These are phyloP conservation scores for Cucumis hystrix DNA, from an alignment of 306 rosid species.

Conservation along the genomic window DNA sequence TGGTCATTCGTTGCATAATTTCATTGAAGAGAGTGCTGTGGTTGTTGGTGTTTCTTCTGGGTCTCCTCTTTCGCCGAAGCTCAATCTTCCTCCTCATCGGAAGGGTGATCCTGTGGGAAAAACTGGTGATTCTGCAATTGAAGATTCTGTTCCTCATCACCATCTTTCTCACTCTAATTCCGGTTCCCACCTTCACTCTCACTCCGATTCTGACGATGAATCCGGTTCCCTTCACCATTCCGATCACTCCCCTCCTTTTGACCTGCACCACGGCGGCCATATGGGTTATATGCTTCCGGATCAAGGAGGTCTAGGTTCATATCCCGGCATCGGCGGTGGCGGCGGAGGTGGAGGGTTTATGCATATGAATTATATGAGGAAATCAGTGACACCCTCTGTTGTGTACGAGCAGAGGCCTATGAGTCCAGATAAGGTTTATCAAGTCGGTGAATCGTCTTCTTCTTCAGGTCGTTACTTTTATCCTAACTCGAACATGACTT, in stretches of 20 bases:
- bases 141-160: constrained; percentile 11
- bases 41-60: constrained; percentile 10
- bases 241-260: constrained; percentile 50
- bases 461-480: constrained; percentile 18
- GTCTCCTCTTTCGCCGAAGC: constrained; percentile 22
- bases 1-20: constrained; percentile 53
- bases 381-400: constrained; percentile 48
- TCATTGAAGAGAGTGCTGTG: constrained; percentile 26
- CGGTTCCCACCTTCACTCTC: constrained; percentile 65
- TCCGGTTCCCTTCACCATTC: constrained; percentile 40
- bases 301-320: constrained; percentile 15
- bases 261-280: constrained; percentile 12
- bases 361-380: constrained; percentile 62
- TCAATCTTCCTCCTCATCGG: constrained; percentile 27
- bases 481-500: constrained; percentile 4
- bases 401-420: constrained; percentile 50
- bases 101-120: constrained; percentile 21
- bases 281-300: constrained; percentile 13
- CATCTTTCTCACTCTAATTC: constrained; percentile 35
- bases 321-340: constrained; percentile 3
- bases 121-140: neutral
- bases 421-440: constrained; percentile 28
- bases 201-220: constrained; percentile 39
- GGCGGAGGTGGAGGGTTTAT: constrained; percentile 18
- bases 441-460: constrained; percentile 59